Conservation (phyloP, 2,329 filamentous ascomycete genomes). For the Sclerotinia borealis region DNA sequence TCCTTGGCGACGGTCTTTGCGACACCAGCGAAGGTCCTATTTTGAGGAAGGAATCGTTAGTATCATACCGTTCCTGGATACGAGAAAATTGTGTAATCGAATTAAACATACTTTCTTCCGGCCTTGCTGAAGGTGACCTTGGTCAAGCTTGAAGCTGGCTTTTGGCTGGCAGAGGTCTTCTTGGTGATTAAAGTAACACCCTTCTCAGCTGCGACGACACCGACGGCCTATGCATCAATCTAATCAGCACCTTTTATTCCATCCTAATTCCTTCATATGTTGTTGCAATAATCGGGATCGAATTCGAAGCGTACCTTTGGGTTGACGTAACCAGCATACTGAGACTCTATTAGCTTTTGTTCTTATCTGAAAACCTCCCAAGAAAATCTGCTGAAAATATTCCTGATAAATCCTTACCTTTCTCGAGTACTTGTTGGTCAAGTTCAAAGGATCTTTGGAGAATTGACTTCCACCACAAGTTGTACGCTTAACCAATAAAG, state of each 20-base stretch:
- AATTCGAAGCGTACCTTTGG: slow-evolving; percentile 61
- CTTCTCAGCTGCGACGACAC: slow-evolving; percentile 68
- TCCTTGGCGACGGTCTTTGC: slow-evolving; percentile 77
- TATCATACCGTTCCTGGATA: not conserved
- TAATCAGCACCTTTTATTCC: slow-evolving; percentile 17
- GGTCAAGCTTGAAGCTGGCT: slow-evolving; percentile 63
- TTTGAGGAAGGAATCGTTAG: not conserved
- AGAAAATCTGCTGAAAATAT: not conserved
- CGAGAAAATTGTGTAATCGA: not conserved
- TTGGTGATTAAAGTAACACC: slow-evolving; percentile 79
- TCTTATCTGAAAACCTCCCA: not conserved
- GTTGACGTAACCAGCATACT: slow-evolving; percentile 92
- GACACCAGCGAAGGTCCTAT: slow-evolving; percentile 81
- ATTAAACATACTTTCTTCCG: slow-evolving; percentile 66
- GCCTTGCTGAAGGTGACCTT: slow-evolving; percentile 67
- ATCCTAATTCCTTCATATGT: slow-evolving; percentile 4
- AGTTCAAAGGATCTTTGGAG: slow-evolving; percentile 90
- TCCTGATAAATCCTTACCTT: slow-evolving; percentile 56
- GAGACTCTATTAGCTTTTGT: slow-evolving; percentile 21
- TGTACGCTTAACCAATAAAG: slow-evolving; percentile 88
- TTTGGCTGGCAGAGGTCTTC: slow-evolving; percentile 65
- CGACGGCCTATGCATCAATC: slow-evolving; percentile 55
- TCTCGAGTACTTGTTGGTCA: slow-evolving; percentile 84
- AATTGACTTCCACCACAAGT: slow-evolving; percentile 75
- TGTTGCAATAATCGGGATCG: not conserved